Base-by-base conservation (phyloP, 2,329 filamentous ascomycete genomes). In the Diaporthe aspalathi region DNA sequence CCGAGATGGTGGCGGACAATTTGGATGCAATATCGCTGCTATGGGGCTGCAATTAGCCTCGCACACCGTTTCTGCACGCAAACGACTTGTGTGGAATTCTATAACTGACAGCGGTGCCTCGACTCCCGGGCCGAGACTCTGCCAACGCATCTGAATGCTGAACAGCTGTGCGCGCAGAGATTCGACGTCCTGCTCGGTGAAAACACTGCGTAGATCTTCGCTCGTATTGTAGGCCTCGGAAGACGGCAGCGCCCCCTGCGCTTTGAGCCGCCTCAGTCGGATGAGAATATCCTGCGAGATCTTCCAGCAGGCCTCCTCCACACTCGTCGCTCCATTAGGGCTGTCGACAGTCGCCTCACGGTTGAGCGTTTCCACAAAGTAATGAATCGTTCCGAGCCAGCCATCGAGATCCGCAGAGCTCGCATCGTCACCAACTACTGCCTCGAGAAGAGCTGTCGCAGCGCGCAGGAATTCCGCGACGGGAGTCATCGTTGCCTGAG, bases 291-390 rank as follows among this genome's bases (percentile, higher is more conserved):
- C 62, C 52, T 70, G 60, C 20, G 45, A 60, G 12, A 67, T 67
- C 60, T 70, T 70, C 68, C 68, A 70, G 32, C 68, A 70, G 52
- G 62, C 68, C 20, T 17, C 43, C n/a, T 27, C 52, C 62, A 56
- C 60, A 4, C 35, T 17, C 27, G 9, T 45, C 29, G 14, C 60
- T 6, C 20, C 43, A 14, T 35, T 22, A 24, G 60, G 24, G 16
- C 6, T 24, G 11, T 16, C 20, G 14, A 35, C 43, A 35, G n/a
- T 32, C 20, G 29, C n/a, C 22, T 24, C 43, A 50, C 35, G 27
- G 20, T 35, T n/a, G 35, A 63, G 43, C 6, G 20, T 24, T 49
- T 20, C 49, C 43, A 49, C 60, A 8, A 63, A 35, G 35, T 22
- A 5, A n/a, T 63, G 27, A 16, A 63, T 49, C 7, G 49, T 20